Evolutionary conservation across 116 monocot genomes (phyloP), one percentile per base, ranked within the genome.

Genomic region (Papilionanthe hybrid): DNA sequence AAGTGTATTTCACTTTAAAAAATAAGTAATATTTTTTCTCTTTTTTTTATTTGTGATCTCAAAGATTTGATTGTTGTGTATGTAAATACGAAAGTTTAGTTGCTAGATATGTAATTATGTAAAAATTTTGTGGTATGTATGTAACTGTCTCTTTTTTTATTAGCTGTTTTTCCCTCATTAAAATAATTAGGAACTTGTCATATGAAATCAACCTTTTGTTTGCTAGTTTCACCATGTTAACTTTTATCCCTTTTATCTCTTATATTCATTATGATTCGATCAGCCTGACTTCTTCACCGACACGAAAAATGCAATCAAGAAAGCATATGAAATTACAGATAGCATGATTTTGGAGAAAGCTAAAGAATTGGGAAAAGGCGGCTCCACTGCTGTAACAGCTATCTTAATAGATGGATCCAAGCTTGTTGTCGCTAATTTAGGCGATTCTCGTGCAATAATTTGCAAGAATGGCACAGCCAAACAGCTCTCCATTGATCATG

Each of bases 381-480:
- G 91, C 42, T 91, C 88, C 15, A 88, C 88, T 76, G 86, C 88
- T 17, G 88, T 91, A 30, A 91, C 91, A 29, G 88, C 77, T 10
- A 88, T 88, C 76, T 42, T 88, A 9, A 82, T 88, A 42, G 82
- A 91, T 57, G 88, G 91, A 32, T 69, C 44, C 47, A 81, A 72
- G 72, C 77, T 91, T 78, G 84, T 85, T 22, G 86, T 85, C 4
- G 88, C 88, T 12, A 91, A 91, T 81, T 84, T 88, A 17, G 91
- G 91, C 10, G 91, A 91, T 78, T 91, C 91, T 22, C 81, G 88
- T 19, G 91, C 88, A 19, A 82, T 91, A 17, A 63, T 88, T 41
- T 83, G 67, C 45, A 77, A 86, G 81, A 75, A 82, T 19, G 86
- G 86, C 42, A 30, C 65, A 18, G 91, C 82, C 4, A 71, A 78